Base-by-base conservation (phyloP, 202 grass and related monocot genomes). In the Brachypodium distachyon region DNA sequence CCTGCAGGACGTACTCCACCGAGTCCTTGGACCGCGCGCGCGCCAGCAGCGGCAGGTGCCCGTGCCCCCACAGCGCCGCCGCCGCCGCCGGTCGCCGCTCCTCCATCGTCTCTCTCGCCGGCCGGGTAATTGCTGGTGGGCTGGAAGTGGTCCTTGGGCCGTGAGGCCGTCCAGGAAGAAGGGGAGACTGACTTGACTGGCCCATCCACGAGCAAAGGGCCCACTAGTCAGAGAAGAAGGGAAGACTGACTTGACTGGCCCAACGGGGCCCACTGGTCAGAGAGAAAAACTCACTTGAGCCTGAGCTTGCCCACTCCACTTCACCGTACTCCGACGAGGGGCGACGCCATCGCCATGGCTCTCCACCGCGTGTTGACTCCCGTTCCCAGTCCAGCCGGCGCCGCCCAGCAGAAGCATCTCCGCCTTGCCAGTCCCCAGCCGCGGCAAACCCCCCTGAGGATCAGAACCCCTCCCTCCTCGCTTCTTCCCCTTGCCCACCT, bases 1-100 rank as follows among this genome's bases (percentile, higher is more conserved):
- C 94, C 88, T 97, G 91, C 33, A 97, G 84, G 77, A 97, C 64
- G 82, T 94, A 94, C 68, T 97, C 94, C 61, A 97, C 82, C 7
- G 86, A 90, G 4, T 97, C 94, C 91, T 97, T 97, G 29, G 94
- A 97, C 34, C 75, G 79, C 67, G 91, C 87, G 39, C 88, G 81
- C 37, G 86, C 81, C 34, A 97, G 85, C 6, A 97, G 86, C 0
- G 86, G 91, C 38, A 97, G 83, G 78, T 93, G 81, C 37, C 12
- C 16, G 64, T 85, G 63, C 17, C 88, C 91, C 94, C 94, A 94
- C 5, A 97, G 78, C 58, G 61, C 69, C 79, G 49, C 32, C 60
- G 43, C 29, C 72, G 53, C 75, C 50, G 9, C 70, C 72, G 51
- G 46, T 32, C 22, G 34, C 58, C 40, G 57, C 64, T 16, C 72